These are phyloP conservation scores for Penicillium sp. DNA, from an alignment of 2,329 filamentous ascomycete species.

Conservation along the genomic window DNA sequence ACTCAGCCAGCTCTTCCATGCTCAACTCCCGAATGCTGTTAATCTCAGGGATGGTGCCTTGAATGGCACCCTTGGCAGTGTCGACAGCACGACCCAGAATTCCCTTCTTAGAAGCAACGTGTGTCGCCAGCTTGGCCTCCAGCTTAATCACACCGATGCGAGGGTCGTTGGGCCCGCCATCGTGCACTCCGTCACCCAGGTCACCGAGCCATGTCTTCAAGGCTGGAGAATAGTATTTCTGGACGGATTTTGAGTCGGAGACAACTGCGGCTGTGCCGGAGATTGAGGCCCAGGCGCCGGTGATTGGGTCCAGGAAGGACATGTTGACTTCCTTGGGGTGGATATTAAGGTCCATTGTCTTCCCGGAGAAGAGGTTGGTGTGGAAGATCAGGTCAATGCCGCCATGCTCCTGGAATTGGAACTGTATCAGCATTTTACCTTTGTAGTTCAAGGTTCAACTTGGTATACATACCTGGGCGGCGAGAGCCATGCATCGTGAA, in stretches of 20 bases:
- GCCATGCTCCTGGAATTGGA: slow-evolving; percentile 60
- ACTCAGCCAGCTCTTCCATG: slow-evolving; percentile 61
- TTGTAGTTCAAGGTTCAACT: no score
- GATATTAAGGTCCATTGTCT: slow-evolving; percentile 71
- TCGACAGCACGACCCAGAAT: slow-evolving; percentile 62
- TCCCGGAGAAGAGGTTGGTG: slow-evolving; percentile 84
- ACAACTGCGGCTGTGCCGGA: slow-evolving; percentile 67
- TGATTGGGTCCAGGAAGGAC: slow-evolving; percentile 65
- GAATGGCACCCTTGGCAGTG: slow-evolving; percentile 69
- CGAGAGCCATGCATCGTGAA: slow-evolving; percentile 81
- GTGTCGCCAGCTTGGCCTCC: slow-evolving; percentile 66
- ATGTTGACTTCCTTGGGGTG: slow-evolving; percentile 73
- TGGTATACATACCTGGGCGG: slow-evolving; percentile 58
- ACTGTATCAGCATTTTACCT: background rate
- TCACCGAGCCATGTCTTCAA: slow-evolving; percentile 86
- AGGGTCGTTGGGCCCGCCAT: slow-evolving; percentile 76
- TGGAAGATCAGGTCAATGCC: slow-evolving; percentile 83
- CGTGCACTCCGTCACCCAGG: slow-evolving; percentile 74
- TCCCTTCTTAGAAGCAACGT: slow-evolving; percentile 61
- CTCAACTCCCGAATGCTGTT: slow-evolving; percentile 73
- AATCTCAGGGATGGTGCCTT: slow-evolving; percentile 64
- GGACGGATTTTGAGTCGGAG: slow-evolving; percentile 63
- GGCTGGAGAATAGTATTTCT: slow-evolving; percentile 68
- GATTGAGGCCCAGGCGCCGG: slow-evolving; percentile 81
- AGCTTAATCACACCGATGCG: slow-evolving; percentile 77